These are phyloP conservation scores for Aureobasidium namibiae DNA, from an alignment of 2,329 filamentous ascomycete genomes.

Conservation along the genomic window DNA sequence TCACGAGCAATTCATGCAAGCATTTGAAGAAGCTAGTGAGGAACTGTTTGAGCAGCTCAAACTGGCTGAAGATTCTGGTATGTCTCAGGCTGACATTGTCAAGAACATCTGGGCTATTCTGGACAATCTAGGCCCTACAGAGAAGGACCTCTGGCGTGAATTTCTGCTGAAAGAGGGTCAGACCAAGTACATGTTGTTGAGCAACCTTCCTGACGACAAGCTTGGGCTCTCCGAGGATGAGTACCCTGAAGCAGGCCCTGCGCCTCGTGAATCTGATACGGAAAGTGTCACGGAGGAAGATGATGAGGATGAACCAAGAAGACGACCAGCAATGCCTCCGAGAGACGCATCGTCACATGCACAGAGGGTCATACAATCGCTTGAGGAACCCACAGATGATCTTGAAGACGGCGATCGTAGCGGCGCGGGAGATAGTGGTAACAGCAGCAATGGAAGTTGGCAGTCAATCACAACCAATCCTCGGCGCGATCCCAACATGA, in stretches of 20 bases:
- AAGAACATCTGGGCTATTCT: neutral
- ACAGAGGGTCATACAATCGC: neutral
- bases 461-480: neutral
- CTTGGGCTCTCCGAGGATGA: neutral
- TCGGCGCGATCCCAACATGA: too few relatives aligned
- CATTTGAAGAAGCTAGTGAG: neutral
- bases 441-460: constrained; percentile 4
- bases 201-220: neutral
- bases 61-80: neutral
- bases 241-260: neutral
- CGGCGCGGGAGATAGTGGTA: neutral
- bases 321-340: constrained; percentile 4
- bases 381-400: neutral
- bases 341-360: constrained; percentile 6
- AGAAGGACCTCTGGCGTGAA: neutral
- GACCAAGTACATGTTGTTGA: constrained; percentile 1
- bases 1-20: neutral
- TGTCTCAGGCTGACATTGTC: neutral
- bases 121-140: neutral
- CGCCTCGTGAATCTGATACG: neutral
- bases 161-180: neutral
- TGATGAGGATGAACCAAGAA: neutral
- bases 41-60: constrained; percentile 12
- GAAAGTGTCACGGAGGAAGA: neutral
- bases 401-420: neutral